Evolutionary conservation across 176 grass and related monocot genomes (phyloP).

Genomic region (Phyllostachys edulis): DNA sequence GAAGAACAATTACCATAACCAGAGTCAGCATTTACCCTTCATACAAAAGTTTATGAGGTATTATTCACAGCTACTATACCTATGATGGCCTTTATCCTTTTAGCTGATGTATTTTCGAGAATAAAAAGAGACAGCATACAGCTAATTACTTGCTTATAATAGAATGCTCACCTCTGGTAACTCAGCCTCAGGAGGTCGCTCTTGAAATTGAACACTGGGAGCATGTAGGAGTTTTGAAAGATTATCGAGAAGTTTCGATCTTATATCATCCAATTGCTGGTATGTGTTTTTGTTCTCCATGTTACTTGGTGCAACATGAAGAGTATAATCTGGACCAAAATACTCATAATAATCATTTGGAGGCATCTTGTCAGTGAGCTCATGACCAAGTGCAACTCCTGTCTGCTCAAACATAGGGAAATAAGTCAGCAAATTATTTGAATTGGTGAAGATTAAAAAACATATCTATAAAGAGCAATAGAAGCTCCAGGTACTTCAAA

Average conservation of each 20-base stretch:
- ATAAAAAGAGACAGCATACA: background rate
- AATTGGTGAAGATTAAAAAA: background rate
- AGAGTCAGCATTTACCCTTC: background rate
- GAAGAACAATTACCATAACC: background rate
- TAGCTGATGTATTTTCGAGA: constrained; percentile 13
- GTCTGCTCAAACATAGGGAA: constrained; percentile 54
- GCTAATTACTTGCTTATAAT: constrained; percentile 9
- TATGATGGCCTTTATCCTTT: background rate
- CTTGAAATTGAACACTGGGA: constrained; percentile 98
- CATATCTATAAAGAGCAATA: constrained; percentile 20
- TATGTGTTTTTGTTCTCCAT: constrained; percentile 86
- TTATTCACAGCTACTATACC: background rate
- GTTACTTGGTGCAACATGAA: constrained; percentile 80
- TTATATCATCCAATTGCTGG: constrained; percentile 84
- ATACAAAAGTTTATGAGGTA: background rate
- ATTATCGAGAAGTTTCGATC: constrained; percentile 83
- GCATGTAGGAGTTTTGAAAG: constrained; percentile 88
- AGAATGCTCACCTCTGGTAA: constrained; percentile 68
- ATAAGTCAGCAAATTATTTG: background rate
- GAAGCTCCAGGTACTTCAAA: background rate
- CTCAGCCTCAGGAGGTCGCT: constrained; percentile 84
- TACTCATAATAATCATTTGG: constrained; percentile 75
- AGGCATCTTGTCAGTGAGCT: constrained; percentile 88
- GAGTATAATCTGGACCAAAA: constrained; percentile 78
- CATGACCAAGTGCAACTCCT: constrained; percentile 78